These are phyloP conservation scores for Cupressus sempervirens DNA, from an alignment of 75 land plant genomes.

Conservation along the genomic window DNA sequence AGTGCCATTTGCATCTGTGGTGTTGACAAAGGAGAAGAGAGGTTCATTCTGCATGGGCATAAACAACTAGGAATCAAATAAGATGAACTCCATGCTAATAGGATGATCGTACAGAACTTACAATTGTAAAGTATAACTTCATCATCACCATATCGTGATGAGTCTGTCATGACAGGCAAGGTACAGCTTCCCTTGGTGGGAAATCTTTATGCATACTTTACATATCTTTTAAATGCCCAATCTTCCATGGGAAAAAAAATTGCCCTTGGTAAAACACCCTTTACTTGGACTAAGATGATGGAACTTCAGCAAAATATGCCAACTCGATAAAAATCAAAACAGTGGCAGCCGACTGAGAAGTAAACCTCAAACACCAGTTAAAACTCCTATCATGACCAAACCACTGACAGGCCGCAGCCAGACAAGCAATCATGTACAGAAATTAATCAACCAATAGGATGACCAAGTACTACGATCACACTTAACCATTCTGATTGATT, in stretches of 20 bases:
- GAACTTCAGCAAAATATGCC: background rate
- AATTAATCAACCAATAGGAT: background rate
- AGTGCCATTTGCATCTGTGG: background rate
- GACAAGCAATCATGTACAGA: background rate
- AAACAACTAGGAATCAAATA: background rate
- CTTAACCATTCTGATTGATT: background rate
- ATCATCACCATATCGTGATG: background rate
- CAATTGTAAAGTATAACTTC: background rate
- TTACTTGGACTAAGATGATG: background rate
- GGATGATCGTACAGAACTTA: background rate
- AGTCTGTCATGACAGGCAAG: background rate
- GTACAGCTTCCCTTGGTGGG: background rate
- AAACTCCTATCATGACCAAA: background rate
- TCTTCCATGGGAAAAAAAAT: background rate
- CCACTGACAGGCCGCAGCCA: background rate
- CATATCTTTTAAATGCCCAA: background rate
- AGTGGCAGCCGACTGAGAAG: background rate
- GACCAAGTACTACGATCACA: background rate
- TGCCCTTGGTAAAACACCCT: background rate
- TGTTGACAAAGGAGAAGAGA: background rate
- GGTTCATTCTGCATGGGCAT: background rate
- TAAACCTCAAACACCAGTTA: background rate
- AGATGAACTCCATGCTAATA: no score
- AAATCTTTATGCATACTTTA: background rate
- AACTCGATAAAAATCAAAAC: background rate